A percentile compares a stretch with the other conserved stretches of the same genome.
phyloP scores from a whole-genome alignment of 225 moss, liverwort and hornwort genomes.

The Polytrichum formosum region DNA sequence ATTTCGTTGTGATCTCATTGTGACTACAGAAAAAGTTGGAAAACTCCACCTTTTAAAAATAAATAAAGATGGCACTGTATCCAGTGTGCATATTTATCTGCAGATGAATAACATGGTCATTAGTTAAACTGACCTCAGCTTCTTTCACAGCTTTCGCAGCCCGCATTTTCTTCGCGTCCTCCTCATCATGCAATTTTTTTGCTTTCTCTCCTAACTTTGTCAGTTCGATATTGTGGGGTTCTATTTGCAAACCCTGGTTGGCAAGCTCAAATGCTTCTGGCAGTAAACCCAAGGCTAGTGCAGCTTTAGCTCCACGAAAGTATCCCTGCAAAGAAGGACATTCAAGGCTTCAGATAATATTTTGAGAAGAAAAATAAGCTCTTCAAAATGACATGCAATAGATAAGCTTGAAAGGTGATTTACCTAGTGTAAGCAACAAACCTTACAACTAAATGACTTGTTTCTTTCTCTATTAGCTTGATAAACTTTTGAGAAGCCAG shows the following conservation, averaged over 20 bases:
- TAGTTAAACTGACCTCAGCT: conserved; percentile 51
- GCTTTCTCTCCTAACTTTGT: conserved; percentile 54
- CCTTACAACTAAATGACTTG: too few species aligned
- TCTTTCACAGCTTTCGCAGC: conserved; percentile 43
- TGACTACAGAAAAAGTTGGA: too few species aligned
- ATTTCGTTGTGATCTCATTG: too few species aligned
- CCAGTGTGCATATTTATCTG: too few species aligned
- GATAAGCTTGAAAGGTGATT: too few species aligned
- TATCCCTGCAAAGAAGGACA: conserved; percentile 57
- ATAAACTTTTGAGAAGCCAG: too few species aligned
- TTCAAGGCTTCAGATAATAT: not conserved
- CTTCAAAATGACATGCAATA: too few species aligned
- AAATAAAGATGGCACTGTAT: too few species aligned
- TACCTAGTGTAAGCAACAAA: too few species aligned
- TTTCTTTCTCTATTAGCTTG: too few species aligned
- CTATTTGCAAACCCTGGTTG: conserved; percentile 56
- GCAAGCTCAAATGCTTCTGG: conserved; percentile 57
- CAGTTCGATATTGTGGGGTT: conserved; percentile 66
- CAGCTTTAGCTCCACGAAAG: conserved; percentile 88
- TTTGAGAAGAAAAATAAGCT: not conserved
- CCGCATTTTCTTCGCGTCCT: conserved; percentile 56
- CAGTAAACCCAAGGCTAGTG: conserved; percentile 72
- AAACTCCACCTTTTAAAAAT: too few species aligned
- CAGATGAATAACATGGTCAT: too few species aligned
- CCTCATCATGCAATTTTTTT: conserved; percentile 50